Evolutionary conservation across 148 eudicot genomes (phyloP).

Genomic region (Rhododendron vialii): DNA sequence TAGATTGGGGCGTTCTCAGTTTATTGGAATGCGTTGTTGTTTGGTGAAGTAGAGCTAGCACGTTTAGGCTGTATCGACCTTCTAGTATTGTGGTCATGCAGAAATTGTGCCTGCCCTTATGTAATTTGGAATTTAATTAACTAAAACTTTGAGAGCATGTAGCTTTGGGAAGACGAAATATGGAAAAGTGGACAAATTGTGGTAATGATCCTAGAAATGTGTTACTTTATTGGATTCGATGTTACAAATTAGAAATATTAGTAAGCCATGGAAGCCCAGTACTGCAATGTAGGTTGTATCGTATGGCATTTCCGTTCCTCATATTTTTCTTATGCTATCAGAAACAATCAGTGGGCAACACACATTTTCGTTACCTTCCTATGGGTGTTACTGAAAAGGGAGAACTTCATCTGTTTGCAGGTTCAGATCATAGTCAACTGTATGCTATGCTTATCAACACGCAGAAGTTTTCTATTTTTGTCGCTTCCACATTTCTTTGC

Average conservation of each 20-base stretch:
- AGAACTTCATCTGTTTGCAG: neutral
- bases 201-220: neutral
- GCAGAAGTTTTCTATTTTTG: neutral
- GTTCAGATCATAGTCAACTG: neutral
- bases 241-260: neutral
- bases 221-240: neutral
- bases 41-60: neutral
- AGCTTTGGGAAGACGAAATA: neutral
- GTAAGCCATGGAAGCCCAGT: neutral
- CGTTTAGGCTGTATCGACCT: neutral
- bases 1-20: neutral
- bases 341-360: neutral
- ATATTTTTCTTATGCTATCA: neutral
- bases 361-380: neutral
- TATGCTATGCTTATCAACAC: neutral
- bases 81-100: neutral
- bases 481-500: neutral
- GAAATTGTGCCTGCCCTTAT: neutral
- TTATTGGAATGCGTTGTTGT: neutral
- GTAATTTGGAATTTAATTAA: neutral
- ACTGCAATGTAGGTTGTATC: neutral
- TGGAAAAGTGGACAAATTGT: neutral
- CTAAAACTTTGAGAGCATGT: neutral
- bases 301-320: neutral
- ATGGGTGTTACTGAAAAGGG: neutral